Percentiles rank a stretch among this genome's conserved stretches.
phyloP scores from a whole-genome alignment of 306 rosid species.

The Cucurbita pepo region DNA sequence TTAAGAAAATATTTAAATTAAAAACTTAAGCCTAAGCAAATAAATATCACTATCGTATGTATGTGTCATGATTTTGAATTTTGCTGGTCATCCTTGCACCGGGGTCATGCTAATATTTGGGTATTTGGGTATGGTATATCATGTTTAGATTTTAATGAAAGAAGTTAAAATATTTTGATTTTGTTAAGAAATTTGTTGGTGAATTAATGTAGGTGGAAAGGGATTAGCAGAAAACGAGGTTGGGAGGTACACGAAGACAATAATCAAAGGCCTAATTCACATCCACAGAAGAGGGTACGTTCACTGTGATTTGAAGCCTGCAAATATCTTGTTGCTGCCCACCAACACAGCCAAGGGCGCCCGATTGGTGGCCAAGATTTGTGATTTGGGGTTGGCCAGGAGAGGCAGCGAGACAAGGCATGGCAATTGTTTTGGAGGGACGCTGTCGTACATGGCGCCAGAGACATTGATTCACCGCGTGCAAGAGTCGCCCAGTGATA shows the following conservation, averaged over 20 bases:
- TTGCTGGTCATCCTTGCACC: no score
- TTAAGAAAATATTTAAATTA: no score
- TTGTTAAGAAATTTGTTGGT: no score
- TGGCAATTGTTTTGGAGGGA: conserved; percentile 14
- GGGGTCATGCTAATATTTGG: no score
- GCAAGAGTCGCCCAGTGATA: conserved; percentile 11
- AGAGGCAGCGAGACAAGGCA: neutral
- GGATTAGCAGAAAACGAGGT: conserved; percentile 10
- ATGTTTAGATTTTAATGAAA: no score
- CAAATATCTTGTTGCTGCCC: conserved; percentile 9
- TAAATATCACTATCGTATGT: no score
- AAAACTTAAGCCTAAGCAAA: no score
- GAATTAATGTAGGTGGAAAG: neutral
- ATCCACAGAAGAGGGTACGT: conserved; percentile 5
- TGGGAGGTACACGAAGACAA: conserved; percentile 5
- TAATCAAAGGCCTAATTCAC: conserved; percentile 14
- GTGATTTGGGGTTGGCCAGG: conserved; percentile 17
- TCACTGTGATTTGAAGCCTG: conserved; percentile 24
- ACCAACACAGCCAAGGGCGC: neutral
- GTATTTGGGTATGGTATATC: no score
- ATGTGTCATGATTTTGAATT: no score
- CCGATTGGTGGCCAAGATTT: conserved; percentile 12
- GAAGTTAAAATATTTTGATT: no score
- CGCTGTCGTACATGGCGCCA: conserved; percentile 12
- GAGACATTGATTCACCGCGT: conserved; percentile 7